Percentiles rank a stretch among this genome's conserved stretches.
Conservation (phyloP, 2,329 filamentous ascomycete species). For the Penicillium digitatum region DNA sequence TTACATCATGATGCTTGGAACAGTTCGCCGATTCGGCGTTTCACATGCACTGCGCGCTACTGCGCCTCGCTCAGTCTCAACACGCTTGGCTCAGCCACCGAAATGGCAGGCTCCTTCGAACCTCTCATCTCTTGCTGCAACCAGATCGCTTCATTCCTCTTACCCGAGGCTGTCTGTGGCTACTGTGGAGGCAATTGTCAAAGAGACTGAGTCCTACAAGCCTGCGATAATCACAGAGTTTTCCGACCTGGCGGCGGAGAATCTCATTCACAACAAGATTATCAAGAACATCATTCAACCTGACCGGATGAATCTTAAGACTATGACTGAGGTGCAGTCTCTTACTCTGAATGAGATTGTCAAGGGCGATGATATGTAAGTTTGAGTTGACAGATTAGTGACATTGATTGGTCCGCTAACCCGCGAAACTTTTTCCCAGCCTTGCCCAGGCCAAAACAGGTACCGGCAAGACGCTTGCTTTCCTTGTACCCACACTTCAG, state of each 20-base stretch:
- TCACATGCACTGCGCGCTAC: conserved; percentile 37
- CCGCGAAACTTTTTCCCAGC: conserved; percentile 41
- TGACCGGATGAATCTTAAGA: conserved; percentile 67
- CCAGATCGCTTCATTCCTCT: conserved; percentile 32
- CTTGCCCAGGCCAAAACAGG: conserved; percentile 95
- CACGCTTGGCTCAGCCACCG: conserved; percentile 27
- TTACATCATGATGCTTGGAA: conserved; percentile 36
- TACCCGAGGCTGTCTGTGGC: conserved; percentile 27
- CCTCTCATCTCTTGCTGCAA: conserved; percentile 14
- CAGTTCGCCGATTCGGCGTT: conserved; percentile 39
- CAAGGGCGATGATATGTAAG: conserved; percentile 77
- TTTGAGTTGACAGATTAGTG: conserved; percentile 12
- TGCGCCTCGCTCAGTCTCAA: conserved; percentile 28
- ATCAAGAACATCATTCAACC: conserved; percentile 60
- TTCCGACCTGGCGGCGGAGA: conserved; percentile 35
- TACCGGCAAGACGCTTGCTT: conserved; percentile 93
- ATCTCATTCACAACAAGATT: conserved; percentile 59
- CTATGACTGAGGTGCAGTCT: conserved; percentile 90
- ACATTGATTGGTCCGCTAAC: conserved; percentile 12
- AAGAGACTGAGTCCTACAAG: conserved; percentile 11
- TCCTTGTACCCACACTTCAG: conserved; percentile 81
- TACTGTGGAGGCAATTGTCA: conserved; percentile 21
- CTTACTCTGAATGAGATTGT: conserved; percentile 77
- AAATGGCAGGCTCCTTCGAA: conserved; percentile 27
- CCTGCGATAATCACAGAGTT: conserved; percentile 36